Percentiles rank a stretch among this genome's conserved stretches.
Evolutionary conservation across 257 asterid species (phyloP).

Genomic region (Hygrophila difformis): DNA sequence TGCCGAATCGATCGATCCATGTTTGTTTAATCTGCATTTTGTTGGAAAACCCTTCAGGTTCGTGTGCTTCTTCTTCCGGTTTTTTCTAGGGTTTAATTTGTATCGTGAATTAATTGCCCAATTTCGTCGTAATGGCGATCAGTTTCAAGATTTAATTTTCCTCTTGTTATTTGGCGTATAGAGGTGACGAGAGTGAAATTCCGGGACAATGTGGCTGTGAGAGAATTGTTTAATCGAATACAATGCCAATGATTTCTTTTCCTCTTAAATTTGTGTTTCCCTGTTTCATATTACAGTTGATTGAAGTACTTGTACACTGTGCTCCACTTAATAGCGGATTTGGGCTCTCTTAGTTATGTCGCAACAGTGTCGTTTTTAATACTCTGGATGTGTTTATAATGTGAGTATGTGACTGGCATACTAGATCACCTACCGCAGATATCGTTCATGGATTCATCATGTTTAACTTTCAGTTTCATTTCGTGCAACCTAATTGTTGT

Average conservation of each 20-base stretch:
- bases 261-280: background rate
- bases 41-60: conserved; percentile 19
- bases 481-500: conserved; percentile 17
- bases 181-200: conserved; percentile 6
- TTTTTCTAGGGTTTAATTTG: conserved; percentile 22
- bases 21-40: conserved; percentile 16
- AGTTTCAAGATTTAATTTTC: conserved; percentile 3
- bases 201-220: conserved; percentile 21
- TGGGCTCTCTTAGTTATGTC: conserved; percentile 10
- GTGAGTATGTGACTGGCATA: conserved; percentile 1
- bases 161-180: background rate
- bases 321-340: conserved; percentile 7
- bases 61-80: conserved; percentile 8
- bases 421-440: conserved; percentile 23
- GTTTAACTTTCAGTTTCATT: conserved; percentile 5
- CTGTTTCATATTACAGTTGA: background rate
- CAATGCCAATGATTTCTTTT: background rate
- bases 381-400: too few relatives aligned
- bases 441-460: too few relatives aligned
- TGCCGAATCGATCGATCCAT: conserved; percentile 18
- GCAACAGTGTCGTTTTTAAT: too few relatives aligned
- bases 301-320: conserved; percentile 2
- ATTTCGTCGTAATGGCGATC: background rate
- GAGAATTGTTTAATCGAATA: background rate
- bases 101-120: conserved; percentile 1